Evolutionary conservation across 306 rosid species (phyloP).

Genomic region (Canavalia ensiformis): DNA sequence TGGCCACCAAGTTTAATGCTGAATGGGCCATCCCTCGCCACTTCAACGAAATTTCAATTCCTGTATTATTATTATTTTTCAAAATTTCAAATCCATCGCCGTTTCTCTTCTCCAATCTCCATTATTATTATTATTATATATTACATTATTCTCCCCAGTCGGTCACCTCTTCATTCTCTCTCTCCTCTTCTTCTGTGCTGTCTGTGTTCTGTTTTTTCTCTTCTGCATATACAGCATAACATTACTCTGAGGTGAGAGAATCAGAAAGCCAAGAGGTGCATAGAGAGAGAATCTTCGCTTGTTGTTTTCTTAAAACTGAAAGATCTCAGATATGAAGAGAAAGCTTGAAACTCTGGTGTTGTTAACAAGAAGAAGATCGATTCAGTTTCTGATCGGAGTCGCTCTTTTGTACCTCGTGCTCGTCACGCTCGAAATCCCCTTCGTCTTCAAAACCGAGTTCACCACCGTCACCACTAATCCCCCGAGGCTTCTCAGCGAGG

Average conservation of each 20-base stretch:
- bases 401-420: slow-evolving; percentile 66
- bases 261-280: background rate
- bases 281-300: background rate
- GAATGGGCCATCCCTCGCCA: background rate
- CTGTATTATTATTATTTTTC: slow-evolving; percentile 1
- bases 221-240: background rate
- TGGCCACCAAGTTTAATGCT: slow-evolving; percentile 18
- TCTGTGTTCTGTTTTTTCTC: background rate
- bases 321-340: slow-evolving; percentile 58
- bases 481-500: slow-evolving; percentile 56
- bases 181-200: background rate
- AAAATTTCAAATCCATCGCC: slow-evolving; percentile 38
- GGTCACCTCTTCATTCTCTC: background rate
- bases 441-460: slow-evolving; percentile 64
- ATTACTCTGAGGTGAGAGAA: background rate
- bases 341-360: slow-evolving; percentile 54
- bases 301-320: background rate
- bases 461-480: slow-evolving; percentile 53
- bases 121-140: background rate
- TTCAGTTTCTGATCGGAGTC: slow-evolving; percentile 68
- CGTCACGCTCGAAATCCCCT: slow-evolving; percentile 74
- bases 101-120: background rate
- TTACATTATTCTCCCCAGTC: background rate
- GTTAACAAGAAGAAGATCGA: slow-evolving; percentile 66
- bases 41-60: slow-evolving; percentile 36